A percentile compares a stretch with the other conserved stretches of the same genome.
Evolutionary conservation across 1,284 basidiomycete genomes (phyloP).

Genomic region (Trichosporon sp.): DNA sequence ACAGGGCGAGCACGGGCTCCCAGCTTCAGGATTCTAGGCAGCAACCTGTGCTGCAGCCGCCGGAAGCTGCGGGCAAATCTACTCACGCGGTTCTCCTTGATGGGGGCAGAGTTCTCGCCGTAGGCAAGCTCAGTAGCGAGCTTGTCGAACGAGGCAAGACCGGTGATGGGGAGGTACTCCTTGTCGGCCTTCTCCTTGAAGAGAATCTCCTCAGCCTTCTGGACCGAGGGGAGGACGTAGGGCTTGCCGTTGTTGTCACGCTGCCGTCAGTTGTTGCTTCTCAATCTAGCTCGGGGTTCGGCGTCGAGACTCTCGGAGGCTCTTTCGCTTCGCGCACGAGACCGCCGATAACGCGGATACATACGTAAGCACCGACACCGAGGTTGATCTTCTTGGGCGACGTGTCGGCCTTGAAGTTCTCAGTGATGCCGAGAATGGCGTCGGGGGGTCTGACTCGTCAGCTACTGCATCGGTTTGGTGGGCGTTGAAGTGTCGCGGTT

Average conservation of each 20-base stretch:
- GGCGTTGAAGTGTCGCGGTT: background rate
- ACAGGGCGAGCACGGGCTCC: background rate
- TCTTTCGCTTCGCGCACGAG: background rate
- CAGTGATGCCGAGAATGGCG: constrained; percentile 46
- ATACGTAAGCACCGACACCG: constrained; percentile 69
- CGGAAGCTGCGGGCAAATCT: background rate
- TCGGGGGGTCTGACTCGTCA: constrained; percentile 31
- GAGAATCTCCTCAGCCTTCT: constrained; percentile 69
- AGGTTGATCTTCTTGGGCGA: constrained; percentile 94
- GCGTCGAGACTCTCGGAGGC: background rate
- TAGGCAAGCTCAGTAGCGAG: constrained; percentile 89
- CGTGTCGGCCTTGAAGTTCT: constrained; percentile 75
- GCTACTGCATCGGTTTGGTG: background rate
- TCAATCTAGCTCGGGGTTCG: background rate
- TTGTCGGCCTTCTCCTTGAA: constrained; percentile 77
- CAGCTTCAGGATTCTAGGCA: background rate
- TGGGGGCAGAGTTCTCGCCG: constrained; percentile 75
- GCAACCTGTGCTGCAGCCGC: background rate
- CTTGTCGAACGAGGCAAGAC: constrained; percentile 80
- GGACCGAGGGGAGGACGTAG: constrained; percentile 86
- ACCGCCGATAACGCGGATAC: constrained; percentile 9
- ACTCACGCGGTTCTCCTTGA: constrained; percentile 75
- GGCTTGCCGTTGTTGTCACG: constrained; percentile 94
- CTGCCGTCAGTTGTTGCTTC: constrained; percentile 61
- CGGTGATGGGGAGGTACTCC: constrained; percentile 95